Evolutionary conservation across 495 filamentous ascomycete genomes (phyloP).

Genomic region (Neurospora discreta): DNA sequence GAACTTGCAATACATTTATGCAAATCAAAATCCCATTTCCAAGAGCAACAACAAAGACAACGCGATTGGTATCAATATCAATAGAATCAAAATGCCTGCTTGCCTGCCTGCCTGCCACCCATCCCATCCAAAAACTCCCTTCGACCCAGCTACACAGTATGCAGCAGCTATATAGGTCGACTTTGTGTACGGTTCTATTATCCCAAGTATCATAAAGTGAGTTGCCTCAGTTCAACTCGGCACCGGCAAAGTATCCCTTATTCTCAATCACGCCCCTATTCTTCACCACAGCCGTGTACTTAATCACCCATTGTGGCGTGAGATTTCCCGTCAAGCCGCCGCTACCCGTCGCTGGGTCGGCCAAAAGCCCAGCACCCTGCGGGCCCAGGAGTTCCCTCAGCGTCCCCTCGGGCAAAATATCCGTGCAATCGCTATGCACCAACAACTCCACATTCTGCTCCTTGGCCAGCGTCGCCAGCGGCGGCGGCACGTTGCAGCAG

Average conservation of each 20-base stretch:
- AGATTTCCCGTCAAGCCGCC: slow-evolving; percentile 61
- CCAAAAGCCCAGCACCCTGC: slow-evolving; percentile 56
- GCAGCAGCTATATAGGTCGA: background rate
- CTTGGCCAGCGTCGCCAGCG: slow-evolving; percentile 75
- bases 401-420: slow-evolving; percentile 78
- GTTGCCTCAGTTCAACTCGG: slow-evolving; percentile 39
- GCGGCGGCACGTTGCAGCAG: slow-evolving; percentile 90
- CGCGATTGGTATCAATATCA: slow-evolving; percentile 1
- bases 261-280: slow-evolving; percentile 96
- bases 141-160: background rate
- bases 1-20: background rate
- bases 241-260: slow-evolving; percentile 90
- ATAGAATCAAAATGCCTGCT: background rate
- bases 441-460: slow-evolving; percentile 74
- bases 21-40: background rate
- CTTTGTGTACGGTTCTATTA: background rate
- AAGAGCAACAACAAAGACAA: background rate
- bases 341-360: slow-evolving; percentile 28
- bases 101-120: background rate
- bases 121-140: background rate
- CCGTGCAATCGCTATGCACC: slow-evolving; percentile 88
- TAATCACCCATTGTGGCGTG: slow-evolving; percentile 85
- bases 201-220: background rate
- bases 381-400: slow-evolving; percentile 70
- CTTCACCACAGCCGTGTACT: slow-evolving; percentile 96